Conservation (phyloP, 768 basidiomycete species). For the Rubroboletus pulcherrimus region DNA sequence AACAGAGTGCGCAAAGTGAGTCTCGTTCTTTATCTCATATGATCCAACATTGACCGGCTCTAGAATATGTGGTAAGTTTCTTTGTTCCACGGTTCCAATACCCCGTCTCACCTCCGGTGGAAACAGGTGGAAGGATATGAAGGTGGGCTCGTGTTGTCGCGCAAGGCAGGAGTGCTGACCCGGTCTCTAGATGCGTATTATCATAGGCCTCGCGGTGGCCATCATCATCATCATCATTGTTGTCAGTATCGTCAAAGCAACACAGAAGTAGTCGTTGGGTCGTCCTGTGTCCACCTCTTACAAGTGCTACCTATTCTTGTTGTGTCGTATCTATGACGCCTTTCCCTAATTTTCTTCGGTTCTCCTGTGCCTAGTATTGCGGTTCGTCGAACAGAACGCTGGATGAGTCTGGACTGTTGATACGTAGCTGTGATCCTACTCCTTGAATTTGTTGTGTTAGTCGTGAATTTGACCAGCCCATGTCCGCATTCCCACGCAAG, state of each 20-base stretch:
- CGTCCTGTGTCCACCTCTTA: not conserved
- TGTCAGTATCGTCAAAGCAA: constrained; percentile 89
- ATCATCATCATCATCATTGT: constrained; percentile 95
- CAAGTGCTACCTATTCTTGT: constrained; percentile 23
- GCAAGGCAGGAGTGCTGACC: constrained; percentile 7
- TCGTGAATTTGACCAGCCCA: not conserved
- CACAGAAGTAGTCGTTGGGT: constrained; percentile 39
- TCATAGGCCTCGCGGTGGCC: constrained; percentile 85
- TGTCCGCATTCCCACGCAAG: constrained; percentile 18
- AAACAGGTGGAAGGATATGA: constrained; percentile 95
- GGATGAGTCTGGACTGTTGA: constrained; percentile 22
- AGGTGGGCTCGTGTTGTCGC: constrained; percentile 45
- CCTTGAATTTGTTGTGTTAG: constrained; percentile 26
- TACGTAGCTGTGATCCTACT: constrained; percentile 18
- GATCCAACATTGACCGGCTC: constrained; percentile 7
- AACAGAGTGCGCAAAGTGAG: constrained; percentile 93
- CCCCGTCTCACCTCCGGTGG: constrained; percentile 7
- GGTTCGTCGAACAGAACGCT: constrained; percentile 12
- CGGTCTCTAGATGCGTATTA: constrained; percentile 81
- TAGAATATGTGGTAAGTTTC: constrained; percentile 87
- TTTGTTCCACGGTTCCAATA: not conserved
- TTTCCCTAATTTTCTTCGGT: constrained; percentile 28
- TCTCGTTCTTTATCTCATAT: not conserved
- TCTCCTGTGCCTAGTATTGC: constrained; percentile 19
- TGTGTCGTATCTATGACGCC: constrained; percentile 46